Base-by-base conservation (phyloP, 495 filamentous ascomycete genomes). In the Aspergillus heteromorphus region DNA sequence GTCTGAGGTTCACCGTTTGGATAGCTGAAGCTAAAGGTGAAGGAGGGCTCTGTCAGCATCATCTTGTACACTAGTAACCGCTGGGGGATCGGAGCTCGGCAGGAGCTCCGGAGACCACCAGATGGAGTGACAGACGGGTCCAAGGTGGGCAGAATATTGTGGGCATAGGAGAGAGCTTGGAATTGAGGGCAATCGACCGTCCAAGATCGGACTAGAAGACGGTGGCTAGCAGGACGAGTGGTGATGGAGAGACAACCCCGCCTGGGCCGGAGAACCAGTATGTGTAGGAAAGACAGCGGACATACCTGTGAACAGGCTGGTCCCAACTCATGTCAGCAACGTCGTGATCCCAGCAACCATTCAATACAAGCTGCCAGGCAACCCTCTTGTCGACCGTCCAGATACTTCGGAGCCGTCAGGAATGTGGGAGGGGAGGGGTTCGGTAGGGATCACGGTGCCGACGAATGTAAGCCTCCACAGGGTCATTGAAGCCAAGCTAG, bases 1-100 rank as follows among this genome's bases (percentile, higher is more conserved):
- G 87, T 90, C 51, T 85, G 85, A 67, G 87, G 87, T 75, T 87
- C 83, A 77, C 82, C 84, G 79, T 83, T 83, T 69, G 83, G 80
- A 78, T 86, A 83, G 79, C 79, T 86, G 83, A 88, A 88, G 80
- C 86, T 89, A 61, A 69, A 73, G 48, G 66, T 63, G 61, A 65
- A 51, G 2, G 64, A 55, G 11, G 71, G 64, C 48, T 72, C 61
- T 51, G 66, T 74, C 61, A 76, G 71, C 62, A 68, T 68, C 60
- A 68, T 71, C 19, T 25, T 60, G 34, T 14, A 56, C 27, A 18
- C 25, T 23, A 36, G 36, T 23, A 31, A 14, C 17, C 27, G 9
- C 41, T 53, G 45, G 42, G 17, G n/a, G 0, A 25, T 13, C 40
- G 53, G 53, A 63, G 56, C 49, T 54, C 43, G 50, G 16, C 20